Evolutionary conservation across 805 yeast genomes (phyloP), one percentile per base, ranked within the genome.

Genomic region (Schwanniomyces occidentalis): DNA sequence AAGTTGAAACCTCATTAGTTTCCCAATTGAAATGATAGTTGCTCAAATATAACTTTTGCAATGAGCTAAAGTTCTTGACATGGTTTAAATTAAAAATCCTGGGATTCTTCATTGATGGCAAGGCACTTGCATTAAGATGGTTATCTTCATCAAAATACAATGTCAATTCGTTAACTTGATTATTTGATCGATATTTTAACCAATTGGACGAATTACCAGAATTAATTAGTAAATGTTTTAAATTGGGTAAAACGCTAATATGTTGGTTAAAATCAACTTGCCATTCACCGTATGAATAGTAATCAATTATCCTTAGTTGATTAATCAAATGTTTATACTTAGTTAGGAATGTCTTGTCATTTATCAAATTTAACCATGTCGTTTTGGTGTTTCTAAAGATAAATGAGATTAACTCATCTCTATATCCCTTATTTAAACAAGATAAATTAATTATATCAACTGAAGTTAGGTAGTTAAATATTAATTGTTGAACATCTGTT

Each of bases 1-100:
- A 33, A 2, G 49, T 41, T 8, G 46, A 33, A 1, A 41, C 48
- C 6, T 44, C 47, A 16, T 58, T 58, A 3, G 51, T 16, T 39
- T 56, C 51, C 75, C 76, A 56, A 54, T 64, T 49, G 56, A 76
- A 51, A 60, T 69, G 55, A 51, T 63, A 76, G 13, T 69, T 61
- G 31, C 57, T 38, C 9, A 76, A 54, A 1, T 51, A 44, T n/a
- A 76, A 44, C 12, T 47, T 48, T 6, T 49, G 38, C 27, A 77
- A 48, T 4, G 48, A 40, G 1, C 44, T 40, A 40, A 75, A 72
- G 6, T 62, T 51, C 17, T 42, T 48, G 24, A 76, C 50, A 49
- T 76, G 80, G 26, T 61, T 54, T 40, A 76, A 47, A 38, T 64
- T 65, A 46, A 76, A 76, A 13, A 56, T 57, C 31, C 61, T 51